These are phyloP conservation scores for Aphanomyces astaci DNA, from an alignment of 352 stramenopile species.

Conservation along the genomic window DNA sequence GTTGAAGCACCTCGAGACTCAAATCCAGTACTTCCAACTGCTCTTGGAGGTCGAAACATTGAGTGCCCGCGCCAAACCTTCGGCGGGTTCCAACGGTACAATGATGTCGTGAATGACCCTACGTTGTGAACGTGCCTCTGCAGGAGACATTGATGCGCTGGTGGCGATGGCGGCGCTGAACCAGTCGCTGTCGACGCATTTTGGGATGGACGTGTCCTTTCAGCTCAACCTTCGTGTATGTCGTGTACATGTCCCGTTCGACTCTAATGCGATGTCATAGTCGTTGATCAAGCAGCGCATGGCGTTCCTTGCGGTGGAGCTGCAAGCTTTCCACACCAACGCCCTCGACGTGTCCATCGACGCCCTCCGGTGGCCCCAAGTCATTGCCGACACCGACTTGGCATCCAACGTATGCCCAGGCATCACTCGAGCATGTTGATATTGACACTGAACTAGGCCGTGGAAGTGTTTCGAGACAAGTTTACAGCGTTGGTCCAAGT, in stretches of 20 bases:
- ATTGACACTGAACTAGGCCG: too few relatives aligned
- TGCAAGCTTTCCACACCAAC: conserved; percentile 8
- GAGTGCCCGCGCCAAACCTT: neutral
- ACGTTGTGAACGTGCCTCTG: neutral
- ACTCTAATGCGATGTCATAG: neutral
- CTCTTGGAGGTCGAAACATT: conserved; percentile 18
- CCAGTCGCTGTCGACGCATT: neutral
- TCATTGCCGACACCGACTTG: neutral
- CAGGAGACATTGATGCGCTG: conserved; percentile 19
- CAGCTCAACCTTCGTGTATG: conserved; percentile 11
- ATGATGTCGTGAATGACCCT: neutral
- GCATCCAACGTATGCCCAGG: conserved; percentile 1
- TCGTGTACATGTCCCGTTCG: neutral
- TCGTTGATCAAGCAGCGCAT: conserved; percentile 17
- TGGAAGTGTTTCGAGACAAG: neutral
- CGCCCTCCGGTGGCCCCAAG: conserved; percentile 10
- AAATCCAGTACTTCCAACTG: conserved; percentile 14
- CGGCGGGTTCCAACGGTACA: neutral
- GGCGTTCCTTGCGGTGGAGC: neutral
- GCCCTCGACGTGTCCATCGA: neutral
- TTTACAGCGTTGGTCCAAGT: conserved; percentile 15
- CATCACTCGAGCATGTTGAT: too few relatives aligned
- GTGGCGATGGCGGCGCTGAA: conserved; percentile 12
- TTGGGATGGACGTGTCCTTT: conserved; percentile 11
- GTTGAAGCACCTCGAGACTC: neutral